These are phyloP conservation scores for Solanum pinnatisectum DNA, from an alignment of 257 asterid species.

Conservation along the genomic window DNA sequence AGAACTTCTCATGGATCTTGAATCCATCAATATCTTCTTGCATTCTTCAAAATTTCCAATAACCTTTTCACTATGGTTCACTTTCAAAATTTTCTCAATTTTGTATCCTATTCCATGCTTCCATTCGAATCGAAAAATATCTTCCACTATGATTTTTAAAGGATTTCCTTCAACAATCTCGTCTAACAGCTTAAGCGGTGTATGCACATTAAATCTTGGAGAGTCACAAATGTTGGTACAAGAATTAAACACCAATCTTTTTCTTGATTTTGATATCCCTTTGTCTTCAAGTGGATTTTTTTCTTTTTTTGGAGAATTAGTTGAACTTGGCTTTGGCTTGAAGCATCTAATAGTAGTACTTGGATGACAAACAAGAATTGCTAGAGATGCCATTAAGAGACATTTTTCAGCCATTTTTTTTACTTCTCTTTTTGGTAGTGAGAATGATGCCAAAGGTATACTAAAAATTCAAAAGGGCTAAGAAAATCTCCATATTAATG, in stretches of 20 bases:
- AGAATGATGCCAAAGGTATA: neutral
- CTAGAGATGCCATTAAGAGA: slow-evolving; percentile 3
- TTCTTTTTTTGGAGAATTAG: slow-evolving; percentile 1
- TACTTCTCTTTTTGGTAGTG: neutral
- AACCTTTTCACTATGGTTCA: neutral
- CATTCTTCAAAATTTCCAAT: neutral
- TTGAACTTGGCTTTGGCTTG: neutral
- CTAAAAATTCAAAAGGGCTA: neutral
- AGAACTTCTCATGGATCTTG: neutral
- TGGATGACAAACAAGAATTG: slow-evolving; percentile 3
- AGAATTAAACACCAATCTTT: neutral
- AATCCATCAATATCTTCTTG: neutral
- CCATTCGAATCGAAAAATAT: neutral
- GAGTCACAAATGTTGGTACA: neutral
- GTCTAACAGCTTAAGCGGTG: neutral
- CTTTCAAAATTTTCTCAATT: neutral
- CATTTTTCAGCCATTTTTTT: neutral
- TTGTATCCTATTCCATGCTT: neutral
- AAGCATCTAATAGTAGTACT: slow-evolving; percentile 6
- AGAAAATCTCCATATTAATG: neutral
- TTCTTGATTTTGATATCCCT: neutral
- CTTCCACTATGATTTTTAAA: neutral
- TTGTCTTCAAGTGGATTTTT: neutral
- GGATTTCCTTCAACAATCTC: neutral
- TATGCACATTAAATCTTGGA: neutral